A percentile compares a stretch with the other conserved stretches of the same genome.
Conservation (phyloP, 345 rosid genomes). For the Ceriops decandra region DNA sequence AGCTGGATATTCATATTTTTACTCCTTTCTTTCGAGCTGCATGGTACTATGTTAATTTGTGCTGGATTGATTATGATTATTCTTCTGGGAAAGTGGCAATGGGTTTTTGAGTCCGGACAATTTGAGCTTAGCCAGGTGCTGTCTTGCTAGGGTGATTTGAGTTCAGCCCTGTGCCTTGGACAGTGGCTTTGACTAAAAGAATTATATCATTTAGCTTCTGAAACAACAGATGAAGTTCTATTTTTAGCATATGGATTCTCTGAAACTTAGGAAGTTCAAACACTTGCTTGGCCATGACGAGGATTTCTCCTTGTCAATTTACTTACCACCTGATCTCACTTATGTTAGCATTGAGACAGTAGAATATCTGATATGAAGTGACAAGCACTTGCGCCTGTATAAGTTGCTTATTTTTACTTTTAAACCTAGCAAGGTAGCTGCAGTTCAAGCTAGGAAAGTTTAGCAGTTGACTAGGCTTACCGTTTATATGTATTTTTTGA, state of each 20-base stretch:
- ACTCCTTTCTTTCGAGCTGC: no score
- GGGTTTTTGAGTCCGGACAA: no score
- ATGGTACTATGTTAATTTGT: no score
- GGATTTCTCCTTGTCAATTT: not conserved
- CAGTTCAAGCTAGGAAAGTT: conserved; percentile 1
- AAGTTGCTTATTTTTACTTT: conserved; percentile 1
- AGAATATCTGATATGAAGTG: no score
- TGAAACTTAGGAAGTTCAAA: not conserved
- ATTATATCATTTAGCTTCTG: not conserved
- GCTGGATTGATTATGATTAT: no score
- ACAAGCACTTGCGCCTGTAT: not conserved
- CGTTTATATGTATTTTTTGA: not conserved
- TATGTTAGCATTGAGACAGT: not conserved
- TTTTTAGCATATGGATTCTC: not conserved
- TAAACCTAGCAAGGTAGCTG: not conserved
- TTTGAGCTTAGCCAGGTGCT: no score
- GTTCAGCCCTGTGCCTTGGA: not conserved
- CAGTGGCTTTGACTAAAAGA: not conserved
- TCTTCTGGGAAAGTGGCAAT: no score
- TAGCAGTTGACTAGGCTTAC: not conserved
- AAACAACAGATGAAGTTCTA: not conserved
- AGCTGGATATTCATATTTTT: no score
- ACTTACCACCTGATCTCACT: not conserved
- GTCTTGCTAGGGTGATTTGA: no score
- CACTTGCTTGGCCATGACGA: not conserved